Conservation (phyloP, 371 early-diverging fungal genomes). For the Agmasoma carcini region DNA sequence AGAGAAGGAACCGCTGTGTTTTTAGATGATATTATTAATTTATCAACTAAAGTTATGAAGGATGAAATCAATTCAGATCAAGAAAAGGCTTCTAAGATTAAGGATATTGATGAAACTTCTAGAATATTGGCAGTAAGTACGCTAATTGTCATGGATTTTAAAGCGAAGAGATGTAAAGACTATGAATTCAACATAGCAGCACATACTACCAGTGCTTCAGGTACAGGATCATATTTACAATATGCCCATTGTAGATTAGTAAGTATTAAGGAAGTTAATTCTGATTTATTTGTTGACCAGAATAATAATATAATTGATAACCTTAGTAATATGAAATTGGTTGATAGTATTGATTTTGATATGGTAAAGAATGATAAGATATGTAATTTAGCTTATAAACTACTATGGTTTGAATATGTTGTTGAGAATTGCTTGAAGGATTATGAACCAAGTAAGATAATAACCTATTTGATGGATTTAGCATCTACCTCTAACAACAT, state of each 20-base stretch:
- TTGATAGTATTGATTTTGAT: slow-evolving; percentile 44
- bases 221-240: slow-evolving; percentile 95
- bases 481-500: slow-evolving; percentile 66
- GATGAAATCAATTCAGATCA: slow-evolving; percentile 75
- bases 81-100: slow-evolving; percentile 65
- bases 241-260: slow-evolving; percentile 56
- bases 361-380: slow-evolving; percentile 61
- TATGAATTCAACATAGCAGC: slow-evolving; percentile 78
- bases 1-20: slow-evolving; percentile 90
- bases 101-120: slow-evolving; percentile 64
- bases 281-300: no score
- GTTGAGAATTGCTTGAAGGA: slow-evolving; percentile 55
- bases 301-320: slow-evolving; percentile 49
- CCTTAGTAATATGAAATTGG: slow-evolving; percentile 7
- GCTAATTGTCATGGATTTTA: slow-evolving; percentile 82
- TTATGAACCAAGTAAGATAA: slow-evolving; percentile 77
- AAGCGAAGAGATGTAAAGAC: slow-evolving; percentile 80
- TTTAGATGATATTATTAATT: slow-evolving; percentile 82
- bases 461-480: slow-evolving; percentile 73
- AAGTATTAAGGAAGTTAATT: slow-evolving; percentile 58
- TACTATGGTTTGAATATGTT: slow-evolving; percentile 76
- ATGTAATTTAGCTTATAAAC: slow-evolving; percentile 60
- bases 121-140: slow-evolving; percentile 64
- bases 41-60: slow-evolving; percentile 74
- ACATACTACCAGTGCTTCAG: slow-evolving; percentile 86